Evolutionary conservation across 345 rosid genomes (phyloP), one percentile per base, ranked within the genome.

Genomic region (Rhizophora apiculata): DNA sequence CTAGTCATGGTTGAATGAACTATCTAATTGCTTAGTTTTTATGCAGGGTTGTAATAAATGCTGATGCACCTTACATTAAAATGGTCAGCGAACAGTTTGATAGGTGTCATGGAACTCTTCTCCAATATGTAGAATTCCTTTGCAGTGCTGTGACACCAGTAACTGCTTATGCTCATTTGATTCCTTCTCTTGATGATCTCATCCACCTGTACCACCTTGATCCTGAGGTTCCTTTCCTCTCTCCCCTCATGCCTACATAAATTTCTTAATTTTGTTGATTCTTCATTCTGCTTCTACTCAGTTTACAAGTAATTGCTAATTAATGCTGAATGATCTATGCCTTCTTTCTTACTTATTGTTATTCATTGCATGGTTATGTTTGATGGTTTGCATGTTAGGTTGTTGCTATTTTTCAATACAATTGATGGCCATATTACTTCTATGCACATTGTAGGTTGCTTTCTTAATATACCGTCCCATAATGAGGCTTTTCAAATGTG

Each of bases 1-100:
- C 49, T 13, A 43, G 49, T 43, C 5, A 34, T 34, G 8, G 49
- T 43, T 13, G 5, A 15, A 43, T 11, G 18, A 43, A 19, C 49
- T 13, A 43, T 56, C 60, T 64, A 53, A 68, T 54, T 71, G 13
- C 34, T 5, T 68, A 13, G 29, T 63, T 74, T 68, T 68, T 55
- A 46, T 90, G 77, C 94, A 96, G 99, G 79, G 92, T 96, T 76
- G 85, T 96, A 72, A 89, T 89, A 76, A 90, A 86, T 78, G 91
- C 98, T 46, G 93, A 88, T 76, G 98, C 96, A 46, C 97, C 98
- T 27, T 92, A 96, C 72, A 91, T 92, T 74, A 96, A 96, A 86
- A 96, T 96, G 99, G 99, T 96, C 65, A 86, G 98, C 63, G 98
- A 96, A 77, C 95, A 96, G 78, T 96, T 96, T 75, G 99, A 96